Base-by-base conservation (phyloP, 2,329 filamentous ascomycete species). In the Trichoderma afroharzianum region DNA sequence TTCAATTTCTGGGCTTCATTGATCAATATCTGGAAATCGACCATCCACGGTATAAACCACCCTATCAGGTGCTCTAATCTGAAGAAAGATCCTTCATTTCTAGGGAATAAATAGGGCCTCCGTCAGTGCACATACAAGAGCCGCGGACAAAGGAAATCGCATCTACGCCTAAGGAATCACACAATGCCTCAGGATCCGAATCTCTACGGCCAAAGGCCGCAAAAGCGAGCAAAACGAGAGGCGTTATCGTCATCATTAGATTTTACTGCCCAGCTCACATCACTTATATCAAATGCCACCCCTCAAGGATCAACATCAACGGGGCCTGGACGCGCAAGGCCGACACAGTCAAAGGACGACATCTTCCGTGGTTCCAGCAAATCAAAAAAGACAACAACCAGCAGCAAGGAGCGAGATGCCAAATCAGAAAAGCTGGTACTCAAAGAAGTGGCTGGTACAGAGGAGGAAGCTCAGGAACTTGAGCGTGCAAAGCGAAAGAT, bases 261-360 rank as follows among this genome's bases (percentile, higher is more conserved):
- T 79, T 98, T 99, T 83, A 90, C 92, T n/a, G 93, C 93, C 12
- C 93, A 96, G 75, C 89, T 98, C 74, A 92, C 92, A 76, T 93
- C 91, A 59, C 89, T 98, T 70, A 93, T 98, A 82, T 85, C 91
- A 68, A 85, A 84, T 73, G 74, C 81, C 12, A 75, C 81, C 6
- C 83, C 86, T 39, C 61, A 69, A 8, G 47, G 55, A 6, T 62
- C 67, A 28, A 80, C 86, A 28, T 74, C 82, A 26, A 77, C 84
- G 71, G 55, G 39, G 8, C 80, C 83, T 72, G 75, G 81, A n/a
- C 82, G 83, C 30, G 72, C 81, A 59, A 87, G 91, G 36, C 77
- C 75, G 79, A 85, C 79, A 76, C 82, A 78, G 80, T 79, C 80
- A 66, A 86, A 83, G 74, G 77, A 81, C 6, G 88, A 92, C 62